A percentile compares a stretch with the other conserved stretches of the same genome.
Evolutionary conservation across 768 basidiomycete species (phyloP).

Genomic region (Boletus barrowsii): DNA sequence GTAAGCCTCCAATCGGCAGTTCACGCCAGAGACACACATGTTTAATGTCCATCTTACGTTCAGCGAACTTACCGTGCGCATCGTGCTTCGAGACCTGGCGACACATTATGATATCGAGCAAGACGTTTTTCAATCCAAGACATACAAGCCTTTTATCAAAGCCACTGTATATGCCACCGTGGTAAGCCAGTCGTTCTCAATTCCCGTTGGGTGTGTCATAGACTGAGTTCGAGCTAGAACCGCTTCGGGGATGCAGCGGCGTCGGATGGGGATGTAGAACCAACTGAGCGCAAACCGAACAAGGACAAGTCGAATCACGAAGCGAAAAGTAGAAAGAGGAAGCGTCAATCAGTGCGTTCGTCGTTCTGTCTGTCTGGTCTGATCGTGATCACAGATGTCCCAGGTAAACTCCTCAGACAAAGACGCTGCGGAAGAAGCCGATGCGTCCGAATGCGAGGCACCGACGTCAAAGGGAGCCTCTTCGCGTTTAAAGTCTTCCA

Average conservation of each 20-base stretch:
- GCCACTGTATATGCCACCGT: slow-evolving; percentile 15
- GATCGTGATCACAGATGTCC: neutral
- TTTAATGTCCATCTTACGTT: slow-evolving; percentile 1
- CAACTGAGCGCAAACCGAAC: neutral
- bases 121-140: slow-evolving; percentile 40
- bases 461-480: slow-evolving; percentile 10
- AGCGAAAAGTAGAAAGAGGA: slow-evolving; percentile 3
- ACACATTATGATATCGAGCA: slow-evolving; percentile 40
- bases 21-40: neutral
- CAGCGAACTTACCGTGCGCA: slow-evolving; percentile 42
- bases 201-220: neutral
- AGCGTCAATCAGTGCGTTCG: slow-evolving; percentile 14
- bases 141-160: slow-evolving; percentile 50
- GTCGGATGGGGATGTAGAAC: neutral
- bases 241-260: slow-evolving; percentile 3
- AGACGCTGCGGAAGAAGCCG: neutral
- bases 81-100: slow-evolving; percentile 52
- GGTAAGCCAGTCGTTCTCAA: slow-evolving; percentile 1
- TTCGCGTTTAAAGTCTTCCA: slow-evolving; percentile 9
- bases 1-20: slow-evolving; percentile 2
- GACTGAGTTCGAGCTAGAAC: slow-evolving; percentile 4
- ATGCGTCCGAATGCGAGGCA: neutral
- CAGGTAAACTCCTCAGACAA: neutral
- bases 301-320: slow-evolving; percentile 4
- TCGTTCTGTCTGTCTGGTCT: neutral